These are phyloP conservation scores for Cladosporium sp. DNA, from an alignment of 2,329 filamentous ascomycete species.

Conservation along the genomic window DNA sequence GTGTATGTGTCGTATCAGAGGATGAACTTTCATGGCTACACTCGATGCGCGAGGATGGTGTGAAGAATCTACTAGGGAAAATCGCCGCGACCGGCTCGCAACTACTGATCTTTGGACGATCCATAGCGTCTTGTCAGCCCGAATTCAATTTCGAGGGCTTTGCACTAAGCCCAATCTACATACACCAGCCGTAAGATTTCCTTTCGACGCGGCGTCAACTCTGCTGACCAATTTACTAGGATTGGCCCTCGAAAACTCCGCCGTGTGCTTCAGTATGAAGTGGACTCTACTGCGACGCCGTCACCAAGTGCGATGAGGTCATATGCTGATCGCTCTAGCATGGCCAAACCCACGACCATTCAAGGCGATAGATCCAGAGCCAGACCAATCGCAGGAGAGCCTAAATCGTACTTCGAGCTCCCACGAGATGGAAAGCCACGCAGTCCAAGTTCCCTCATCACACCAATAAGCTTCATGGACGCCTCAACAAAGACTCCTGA, in stretches of 20 bases:
- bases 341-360: neutral
- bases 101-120: constrained; percentile 9
- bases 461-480: neutral
- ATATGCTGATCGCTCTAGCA: no score
- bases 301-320: neutral
- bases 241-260: constrained; percentile 22
- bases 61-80: neutral
- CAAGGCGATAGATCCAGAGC: neutral
- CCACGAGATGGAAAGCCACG: neutral
- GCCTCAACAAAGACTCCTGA: neutral
- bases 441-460: neutral
- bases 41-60: neutral
- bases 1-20: neutral
- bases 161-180: constrained; percentile 7
- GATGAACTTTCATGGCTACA: neutral
- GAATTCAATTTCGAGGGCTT: constrained; percentile 11
- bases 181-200: constrained; percentile 15
- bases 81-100: neutral
- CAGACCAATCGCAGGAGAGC: neutral
- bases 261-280: constrained; percentile 10
- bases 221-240: neutral
- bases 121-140: neutral
- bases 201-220: neutral
- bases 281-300: neutral
- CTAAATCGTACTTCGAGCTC: neutral